Base-by-base conservation (phyloP, 2,329 filamentous ascomycete species). In the Penicillium palitans region DNA sequence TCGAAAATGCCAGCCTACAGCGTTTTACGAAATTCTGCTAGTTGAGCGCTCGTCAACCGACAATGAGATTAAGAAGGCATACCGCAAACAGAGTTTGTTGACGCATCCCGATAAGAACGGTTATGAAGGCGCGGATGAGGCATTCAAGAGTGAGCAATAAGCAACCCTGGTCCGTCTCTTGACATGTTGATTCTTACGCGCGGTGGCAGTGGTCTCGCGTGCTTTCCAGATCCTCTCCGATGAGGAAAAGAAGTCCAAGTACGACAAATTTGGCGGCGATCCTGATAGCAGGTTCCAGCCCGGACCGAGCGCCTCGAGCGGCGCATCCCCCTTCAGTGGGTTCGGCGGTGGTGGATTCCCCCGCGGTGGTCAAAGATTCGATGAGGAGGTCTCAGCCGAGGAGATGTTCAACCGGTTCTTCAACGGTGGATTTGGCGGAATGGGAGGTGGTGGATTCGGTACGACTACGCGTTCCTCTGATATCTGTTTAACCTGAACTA, bases 21-120 rank as follows among this genome's bases (percentile, higher is more conserved):
- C 91, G 19, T 99, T 96, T 77, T 99, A 99, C 80, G 95, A 98
- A 74, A 98, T 99, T 67, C 80, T 99, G 33, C 87, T 87, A 24
- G 78, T 97, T 49, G 84, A 88, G 67, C 81, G 81, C 62, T 87
- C 89, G 62, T 77, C 80, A 50, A 86, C 86, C 49, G 93, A 98
- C 67, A 77, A 82, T 61, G 93, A 98, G 70, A 92, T 99, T 73
- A 99, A 98, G 77, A 98, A 98, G 81, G 93, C 95, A 7, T 99
- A 99, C 79, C 86, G 93, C 71, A 98, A 96, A 79, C 84, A 96
- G 74, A 95, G 90, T 73, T 80, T 99, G 70, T 83, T 98, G 71
- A 99, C 95, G 59, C 95, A 99, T 81, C 95, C 95, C 63, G 95
- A 99, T 81, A 99, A 99, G 82, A 99, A 99, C 82, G 93, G 93